phyloP scores from a whole-genome alignment of 2,329 filamentous ascomycete genomes.

The Bimuria novae-zelandiae region DNA sequence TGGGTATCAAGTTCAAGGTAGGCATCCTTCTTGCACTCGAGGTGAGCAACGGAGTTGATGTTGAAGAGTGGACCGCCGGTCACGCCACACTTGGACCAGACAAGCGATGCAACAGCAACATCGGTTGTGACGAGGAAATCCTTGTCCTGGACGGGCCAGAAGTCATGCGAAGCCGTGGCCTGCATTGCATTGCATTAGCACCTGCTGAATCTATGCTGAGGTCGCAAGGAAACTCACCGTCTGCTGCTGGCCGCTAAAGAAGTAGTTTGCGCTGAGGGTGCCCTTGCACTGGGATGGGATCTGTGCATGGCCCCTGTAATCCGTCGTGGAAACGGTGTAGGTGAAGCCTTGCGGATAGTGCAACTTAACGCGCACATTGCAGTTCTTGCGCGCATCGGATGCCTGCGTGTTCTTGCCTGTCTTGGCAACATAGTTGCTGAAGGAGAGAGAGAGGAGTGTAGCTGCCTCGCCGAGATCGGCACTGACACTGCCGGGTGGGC shows the following conservation, averaged over 20 bases:
- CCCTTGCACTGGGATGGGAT: slow-evolving; percentile 17
- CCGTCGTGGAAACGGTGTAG: slow-evolving; percentile 18
- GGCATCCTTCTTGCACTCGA: background rate
- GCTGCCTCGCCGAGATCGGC: slow-evolving; percentile 12
- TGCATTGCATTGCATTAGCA: no score
- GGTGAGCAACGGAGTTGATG: background rate
- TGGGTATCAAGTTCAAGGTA: background rate
- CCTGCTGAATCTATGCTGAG: no score
- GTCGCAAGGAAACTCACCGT: no score
- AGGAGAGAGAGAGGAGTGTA: slow-evolving; percentile 19
- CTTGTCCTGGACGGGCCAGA: background rate
- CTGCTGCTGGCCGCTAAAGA: no score
- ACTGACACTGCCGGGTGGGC: slow-evolving; percentile 15
- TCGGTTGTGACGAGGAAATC: background rate
- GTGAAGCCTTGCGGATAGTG: slow-evolving; percentile 20
- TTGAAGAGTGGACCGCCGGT: background rate
- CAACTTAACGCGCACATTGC: slow-evolving; percentile 18
- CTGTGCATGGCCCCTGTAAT: slow-evolving; percentile 15
- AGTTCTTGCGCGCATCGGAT: slow-evolving; percentile 21
- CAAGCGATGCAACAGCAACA: background rate
- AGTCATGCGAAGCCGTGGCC: no score
- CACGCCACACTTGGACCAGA: background rate
- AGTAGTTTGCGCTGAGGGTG: background rate
- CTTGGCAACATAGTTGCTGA: slow-evolving; percentile 14
- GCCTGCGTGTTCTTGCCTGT: slow-evolving; percentile 12